Percentiles rank a stretch among this genome's conserved stretches.
These are phyloP conservation scores for Torulaspora gathmanii DNA, from an alignment of 805 yeast genomes.

Conservation along the genomic window DNA sequence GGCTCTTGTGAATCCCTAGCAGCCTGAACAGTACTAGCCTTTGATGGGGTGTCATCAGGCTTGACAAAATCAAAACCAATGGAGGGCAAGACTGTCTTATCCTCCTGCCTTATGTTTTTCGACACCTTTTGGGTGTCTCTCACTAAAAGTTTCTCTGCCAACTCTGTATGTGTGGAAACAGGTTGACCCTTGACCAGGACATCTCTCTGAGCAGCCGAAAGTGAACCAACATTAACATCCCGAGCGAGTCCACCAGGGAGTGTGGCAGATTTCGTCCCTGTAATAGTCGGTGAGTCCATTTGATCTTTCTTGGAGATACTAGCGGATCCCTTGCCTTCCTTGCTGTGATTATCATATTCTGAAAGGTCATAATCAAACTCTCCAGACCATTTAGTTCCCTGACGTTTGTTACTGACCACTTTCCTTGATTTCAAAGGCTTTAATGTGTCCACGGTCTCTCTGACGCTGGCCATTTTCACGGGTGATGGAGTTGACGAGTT, in stretches of 20 bases:
- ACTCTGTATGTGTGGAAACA: neutral
- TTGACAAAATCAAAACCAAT: slow-evolving; percentile 34
- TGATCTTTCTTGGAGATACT: neutral
- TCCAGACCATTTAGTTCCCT: slow-evolving; percentile 30
- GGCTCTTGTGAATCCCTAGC: neutral
- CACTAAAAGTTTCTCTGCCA: neutral
- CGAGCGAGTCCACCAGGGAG: neutral
- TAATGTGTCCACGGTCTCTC: neutral
- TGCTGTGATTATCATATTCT: slow-evolving; percentile 20
- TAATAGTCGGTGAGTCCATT: slow-evolving; percentile 13
- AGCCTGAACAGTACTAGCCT: neutral
- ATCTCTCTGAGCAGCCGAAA: slow-evolving; percentile 18
- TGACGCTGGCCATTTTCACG: neutral
- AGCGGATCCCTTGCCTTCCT: neutral
- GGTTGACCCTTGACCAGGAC: slow-evolving; percentile 16
- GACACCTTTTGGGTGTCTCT: neutral
- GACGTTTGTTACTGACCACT: slow-evolving; percentile 1
- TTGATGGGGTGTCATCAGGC: slow-evolving; percentile 19
- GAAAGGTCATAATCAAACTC: slow-evolving; percentile 31
- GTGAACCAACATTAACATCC: slow-evolving; percentile 4
- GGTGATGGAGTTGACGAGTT: slow-evolving; percentile 28
- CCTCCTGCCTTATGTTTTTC: neutral
- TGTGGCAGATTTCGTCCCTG: slow-evolving; percentile 1
- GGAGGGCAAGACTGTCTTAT: slow-evolving; percentile 25
- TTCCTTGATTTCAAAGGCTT: slow-evolving; percentile 8